Evolutionary conservation across 2,329 filamentous ascomycete species (phyloP).

Genomic region (Pestalotiopsis sp.): DNA sequence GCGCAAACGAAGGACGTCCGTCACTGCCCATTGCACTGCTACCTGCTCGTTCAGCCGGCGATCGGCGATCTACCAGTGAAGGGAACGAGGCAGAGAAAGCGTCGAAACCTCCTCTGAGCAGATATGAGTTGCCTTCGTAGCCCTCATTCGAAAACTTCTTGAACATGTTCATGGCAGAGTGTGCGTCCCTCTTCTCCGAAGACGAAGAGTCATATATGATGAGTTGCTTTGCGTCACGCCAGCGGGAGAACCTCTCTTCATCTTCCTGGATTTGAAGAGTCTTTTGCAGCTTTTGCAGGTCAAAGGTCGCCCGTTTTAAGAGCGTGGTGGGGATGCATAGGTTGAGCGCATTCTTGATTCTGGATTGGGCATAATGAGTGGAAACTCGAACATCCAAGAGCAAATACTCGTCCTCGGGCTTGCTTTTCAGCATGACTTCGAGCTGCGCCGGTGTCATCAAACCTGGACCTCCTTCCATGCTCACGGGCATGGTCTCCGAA

Average conservation of each 20-base stretch:
- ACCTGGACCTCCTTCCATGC: conserved; percentile 48
- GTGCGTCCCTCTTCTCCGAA: conserved; percentile 76
- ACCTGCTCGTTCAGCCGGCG: conserved; percentile 53
- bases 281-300: conserved; percentile 82
- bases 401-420: conserved; percentile 52
- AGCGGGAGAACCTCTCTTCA: conserved; percentile 73
- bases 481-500: conserved; percentile 57
- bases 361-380: conserved; percentile 76
- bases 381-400: conserved; percentile 86
- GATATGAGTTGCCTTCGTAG: conserved; percentile 72
- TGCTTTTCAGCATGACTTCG: conserved; percentile 55
- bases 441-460: conserved; percentile 60
- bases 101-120: conserved; percentile 81
- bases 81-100: conserved; percentile 72
- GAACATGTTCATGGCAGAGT: conserved; percentile 80
- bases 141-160: conserved; percentile 91
- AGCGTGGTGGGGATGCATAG: conserved; percentile 94
- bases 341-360: conserved; percentile 82
- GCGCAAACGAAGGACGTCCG: conserved; percentile 55
- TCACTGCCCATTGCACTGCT: conserved; percentile 49
- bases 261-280: conserved; percentile 78
- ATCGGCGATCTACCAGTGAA: conserved; percentile 59
- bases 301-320: conserved; percentile 88
- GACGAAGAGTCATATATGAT: conserved; percentile 87
- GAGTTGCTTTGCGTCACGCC: conserved; percentile 75